A percentile compares a stretch with the other conserved stretches of the same genome.
Conservation (phyloP, 441 rosid species). For the Daphne laureola region DNA sequence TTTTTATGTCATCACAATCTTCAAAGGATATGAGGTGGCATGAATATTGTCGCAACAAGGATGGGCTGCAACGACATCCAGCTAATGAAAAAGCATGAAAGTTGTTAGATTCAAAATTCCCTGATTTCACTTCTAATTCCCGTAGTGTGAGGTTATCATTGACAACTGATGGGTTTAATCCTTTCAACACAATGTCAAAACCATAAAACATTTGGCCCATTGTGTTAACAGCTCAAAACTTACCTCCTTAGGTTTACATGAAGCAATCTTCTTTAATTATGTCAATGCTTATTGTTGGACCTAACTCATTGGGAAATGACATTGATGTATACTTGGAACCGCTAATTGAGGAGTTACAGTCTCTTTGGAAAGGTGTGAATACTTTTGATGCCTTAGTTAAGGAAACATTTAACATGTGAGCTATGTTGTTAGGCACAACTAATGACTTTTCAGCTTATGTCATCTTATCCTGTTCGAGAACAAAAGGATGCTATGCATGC, state of each 20-base stretch:
- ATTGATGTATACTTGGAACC: background rate
- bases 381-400: background rate
- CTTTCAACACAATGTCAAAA: background rate
- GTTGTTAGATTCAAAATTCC: background rate
- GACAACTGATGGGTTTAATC: background rate
- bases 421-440: background rate
- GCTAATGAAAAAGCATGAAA: background rate
- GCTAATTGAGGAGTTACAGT: background rate
- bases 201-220: background rate
- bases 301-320: background rate
- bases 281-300: background rate
- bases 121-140: background rate
- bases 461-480: background rate
- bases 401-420: background rate
- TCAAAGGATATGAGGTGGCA: slow-evolving; percentile 3
- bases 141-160: background rate
- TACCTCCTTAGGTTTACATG: background rate
- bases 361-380: background rate
- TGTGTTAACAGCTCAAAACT: background rate
- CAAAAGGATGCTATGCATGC: background rate
- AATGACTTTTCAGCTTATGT: background rate
- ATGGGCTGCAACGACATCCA: background rate
- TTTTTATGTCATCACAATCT: background rate
- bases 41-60: background rate
- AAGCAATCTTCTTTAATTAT: background rate